phyloP scores from a whole-genome alignment of 2,329 filamentous ascomycete genomes.

The Lecanoromycetidae sp. region DNA sequence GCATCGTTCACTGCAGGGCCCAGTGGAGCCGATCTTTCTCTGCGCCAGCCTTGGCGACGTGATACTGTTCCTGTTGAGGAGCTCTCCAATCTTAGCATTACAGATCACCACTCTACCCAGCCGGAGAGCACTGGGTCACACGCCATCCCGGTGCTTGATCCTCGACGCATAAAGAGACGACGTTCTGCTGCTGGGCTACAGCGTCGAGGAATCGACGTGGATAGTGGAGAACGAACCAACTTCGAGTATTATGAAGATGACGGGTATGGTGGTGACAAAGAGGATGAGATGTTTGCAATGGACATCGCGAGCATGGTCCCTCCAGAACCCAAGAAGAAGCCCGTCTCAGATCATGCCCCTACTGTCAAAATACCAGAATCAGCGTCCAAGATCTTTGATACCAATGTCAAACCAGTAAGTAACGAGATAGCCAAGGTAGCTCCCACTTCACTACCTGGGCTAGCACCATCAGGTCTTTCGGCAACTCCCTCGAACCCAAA shows the following conservation, averaged over 20 bases:
- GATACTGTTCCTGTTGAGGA: background rate
- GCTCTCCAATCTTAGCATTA: slow-evolving; percentile 19
- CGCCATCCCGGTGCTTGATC: slow-evolving; percentile 23
- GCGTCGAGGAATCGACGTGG: slow-evolving; percentile 59
- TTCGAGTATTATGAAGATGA: slow-evolving; percentile 88
- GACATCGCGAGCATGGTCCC: slow-evolving; percentile 31
- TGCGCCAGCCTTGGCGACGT: background rate
- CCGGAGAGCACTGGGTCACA: slow-evolving; percentile 36
- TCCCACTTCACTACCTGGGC: no score
- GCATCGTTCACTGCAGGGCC: no score
- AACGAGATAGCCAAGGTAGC: background rate
- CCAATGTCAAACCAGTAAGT: background rate
- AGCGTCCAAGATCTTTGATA: background rate
- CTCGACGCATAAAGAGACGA: slow-evolving; percentile 44
- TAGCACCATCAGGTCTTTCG: background rate
- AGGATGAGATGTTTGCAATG: slow-evolving; percentile 59
- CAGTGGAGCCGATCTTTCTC: background rate
- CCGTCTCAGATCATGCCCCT: background rate
- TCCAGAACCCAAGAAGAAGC: background rate
- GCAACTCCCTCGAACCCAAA: slow-evolving; percentile 57
- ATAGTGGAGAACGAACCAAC: slow-evolving; percentile 55
- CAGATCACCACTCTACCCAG: slow-evolving; percentile 26
- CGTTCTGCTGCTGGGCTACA: slow-evolving; percentile 81
- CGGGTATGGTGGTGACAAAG: slow-evolving; percentile 68
- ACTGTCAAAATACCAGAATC: background rate